These are phyloP conservation scores for Allium fistulosum DNA, from an alignment of 106 monocot genomes.

Conservation along the genomic window DNA sequence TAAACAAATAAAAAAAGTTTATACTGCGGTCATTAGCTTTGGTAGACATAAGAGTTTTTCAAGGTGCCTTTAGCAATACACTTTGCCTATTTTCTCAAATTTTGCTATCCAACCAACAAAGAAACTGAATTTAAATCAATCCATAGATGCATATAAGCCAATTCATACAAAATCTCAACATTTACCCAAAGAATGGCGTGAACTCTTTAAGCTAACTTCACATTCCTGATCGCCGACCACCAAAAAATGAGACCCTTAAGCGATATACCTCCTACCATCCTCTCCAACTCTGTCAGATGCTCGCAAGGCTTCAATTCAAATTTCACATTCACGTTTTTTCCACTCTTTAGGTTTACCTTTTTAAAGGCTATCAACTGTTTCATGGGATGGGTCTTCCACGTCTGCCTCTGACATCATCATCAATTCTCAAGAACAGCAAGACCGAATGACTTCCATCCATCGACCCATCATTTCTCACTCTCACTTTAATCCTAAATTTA, in stretches of 20 bases:
- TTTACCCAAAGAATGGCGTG: too few relatives aligned
- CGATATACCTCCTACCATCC: slow-evolving; percentile 33
- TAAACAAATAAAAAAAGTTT: too few relatives aligned
- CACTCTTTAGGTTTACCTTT: slow-evolving; percentile 14
- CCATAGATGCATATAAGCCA: too few relatives aligned
- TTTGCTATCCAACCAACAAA: too few relatives aligned
- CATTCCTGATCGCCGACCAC: slow-evolving; percentile 47
- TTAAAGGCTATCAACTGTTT: slow-evolving; percentile 57
- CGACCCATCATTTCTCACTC: slow-evolving; percentile 1
- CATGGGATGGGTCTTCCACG: background rate
- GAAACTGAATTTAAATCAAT: too few relatives aligned
- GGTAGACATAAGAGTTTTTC: too few relatives aligned
- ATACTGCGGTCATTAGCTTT: too few relatives aligned
- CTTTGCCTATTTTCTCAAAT: too few relatives aligned
- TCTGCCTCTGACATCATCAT: slow-evolving; percentile 13
- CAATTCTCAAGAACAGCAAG: slow-evolving; percentile 1
- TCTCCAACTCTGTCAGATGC: slow-evolving; percentile 40
- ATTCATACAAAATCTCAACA: too few relatives aligned
- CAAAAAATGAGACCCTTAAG: slow-evolving; percentile 52
- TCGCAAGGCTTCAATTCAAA: slow-evolving; percentile 43
- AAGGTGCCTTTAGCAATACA: too few relatives aligned
- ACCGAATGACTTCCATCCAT: slow-evolving; percentile 4
- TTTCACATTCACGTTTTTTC: slow-evolving; percentile 1
- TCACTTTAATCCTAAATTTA: slow-evolving; percentile 1
- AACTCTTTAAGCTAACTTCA: background rate